These are phyloP conservation scores for Coemansia umbellata DNA, from an alignment of 192 early-diverging fungal species.

Conservation along the genomic window DNA sequence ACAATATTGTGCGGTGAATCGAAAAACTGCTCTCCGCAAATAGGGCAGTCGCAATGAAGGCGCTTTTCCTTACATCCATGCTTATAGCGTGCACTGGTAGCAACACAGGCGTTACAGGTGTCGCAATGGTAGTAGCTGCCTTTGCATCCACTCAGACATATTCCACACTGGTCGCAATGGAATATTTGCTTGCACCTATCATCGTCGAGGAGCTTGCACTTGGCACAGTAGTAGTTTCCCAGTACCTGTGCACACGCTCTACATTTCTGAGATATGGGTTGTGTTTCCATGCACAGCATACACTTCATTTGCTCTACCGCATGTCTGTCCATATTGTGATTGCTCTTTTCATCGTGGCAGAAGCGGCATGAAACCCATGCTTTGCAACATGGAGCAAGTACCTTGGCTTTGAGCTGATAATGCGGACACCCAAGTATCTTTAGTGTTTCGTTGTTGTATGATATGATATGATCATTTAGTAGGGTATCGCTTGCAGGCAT, in stretches of 20 bases:
- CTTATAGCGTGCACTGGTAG: conserved; percentile 60
- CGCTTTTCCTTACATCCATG: conserved; percentile 92
- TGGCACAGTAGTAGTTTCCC: conserved; percentile 80
- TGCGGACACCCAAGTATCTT: conserved; percentile 33
- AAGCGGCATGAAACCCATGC: conserved; percentile 71
- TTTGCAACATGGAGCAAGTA: conserved; percentile 66
- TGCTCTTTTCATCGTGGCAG: conserved; percentile 67
- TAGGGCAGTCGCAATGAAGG: conserved; percentile 89
- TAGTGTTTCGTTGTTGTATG: conserved; percentile 10
- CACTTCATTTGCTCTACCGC: conserved; percentile 82
- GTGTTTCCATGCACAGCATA: conserved; percentile 82
- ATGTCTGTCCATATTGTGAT: conserved; percentile 66
- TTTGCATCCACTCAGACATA: conserved; percentile 83
- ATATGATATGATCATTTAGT: neutral
- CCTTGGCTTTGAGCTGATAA: conserved; percentile 43
- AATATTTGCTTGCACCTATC: conserved; percentile 79
- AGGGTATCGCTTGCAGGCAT: no score
- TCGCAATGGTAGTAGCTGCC: conserved; percentile 88
- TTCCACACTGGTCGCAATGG: conserved; percentile 90
- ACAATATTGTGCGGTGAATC: conserved; percentile 72
- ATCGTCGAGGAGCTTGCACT: conserved; percentile 91
- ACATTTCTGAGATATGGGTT: conserved; percentile 75
- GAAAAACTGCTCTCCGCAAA: conserved; percentile 95
- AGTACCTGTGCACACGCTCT: conserved; percentile 56
- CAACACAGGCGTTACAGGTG: conserved; percentile 90